Evolutionary conservation across 2,329 filamentous ascomycete genomes (phyloP).

Genomic region (Venturia oleaginea): DNA sequence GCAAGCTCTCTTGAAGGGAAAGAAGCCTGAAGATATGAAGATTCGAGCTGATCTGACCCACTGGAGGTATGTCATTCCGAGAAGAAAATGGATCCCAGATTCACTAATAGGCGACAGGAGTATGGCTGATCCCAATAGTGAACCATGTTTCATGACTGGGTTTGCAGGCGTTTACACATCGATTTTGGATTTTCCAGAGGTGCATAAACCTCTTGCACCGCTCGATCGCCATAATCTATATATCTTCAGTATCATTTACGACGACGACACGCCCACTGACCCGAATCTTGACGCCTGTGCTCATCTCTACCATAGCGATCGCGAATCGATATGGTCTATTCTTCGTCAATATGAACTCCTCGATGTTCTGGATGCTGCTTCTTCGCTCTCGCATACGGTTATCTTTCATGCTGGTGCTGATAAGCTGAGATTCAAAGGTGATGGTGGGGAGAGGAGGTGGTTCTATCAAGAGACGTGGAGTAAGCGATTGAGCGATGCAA

Average conservation of each 20-base stretch:
- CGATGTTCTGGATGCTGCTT: constrained; percentile 7
- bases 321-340: constrained; percentile 10
- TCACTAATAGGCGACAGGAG: neutral
- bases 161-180: constrained; percentile 10
- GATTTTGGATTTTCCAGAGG: neutral
- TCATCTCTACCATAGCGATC: constrained; percentile 13
- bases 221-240: constrained; percentile 8
- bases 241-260: neutral
- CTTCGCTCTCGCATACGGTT: constrained; percentile 11
- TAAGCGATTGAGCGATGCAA: constrained; percentile 4
- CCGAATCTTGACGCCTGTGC: constrained; percentile 12
- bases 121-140: neutral
- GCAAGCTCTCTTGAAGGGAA: neutral
- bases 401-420: constrained; percentile 10
- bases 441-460: constrained; percentile 1
- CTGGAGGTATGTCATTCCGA: neutral
- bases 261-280: neutral
- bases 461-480: constrained; percentile 11
- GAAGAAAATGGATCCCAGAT: no score
- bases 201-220: neutral
- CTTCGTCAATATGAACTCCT: constrained; percentile 1
- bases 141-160: neutral
- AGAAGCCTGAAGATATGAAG: constrained; percentile 6
- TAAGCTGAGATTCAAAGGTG: neutral
- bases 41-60: neutral